A percentile compares a stretch with the other conserved stretches of the same genome.
Conservation (phyloP, 768 basidiomycete genomes). For the Floccularia luteovirens region DNA sequence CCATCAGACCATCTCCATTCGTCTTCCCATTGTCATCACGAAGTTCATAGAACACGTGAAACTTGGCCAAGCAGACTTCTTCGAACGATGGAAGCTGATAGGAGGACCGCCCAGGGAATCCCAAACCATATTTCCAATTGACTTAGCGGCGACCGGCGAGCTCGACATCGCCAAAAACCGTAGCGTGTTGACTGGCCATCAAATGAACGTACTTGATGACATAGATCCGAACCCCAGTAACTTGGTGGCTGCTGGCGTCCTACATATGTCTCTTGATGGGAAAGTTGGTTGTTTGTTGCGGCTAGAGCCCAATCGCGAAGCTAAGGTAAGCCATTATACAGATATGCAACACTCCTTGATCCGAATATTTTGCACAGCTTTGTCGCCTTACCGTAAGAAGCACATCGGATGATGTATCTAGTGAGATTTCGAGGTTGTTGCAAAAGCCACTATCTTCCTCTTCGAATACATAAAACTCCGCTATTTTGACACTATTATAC, state of each 20-base stretch:
- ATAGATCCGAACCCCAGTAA: conserved; percentile 96
- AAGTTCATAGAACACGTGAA: conserved; percentile 95
- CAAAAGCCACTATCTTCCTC: conserved; percentile 33
- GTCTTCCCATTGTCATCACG: conserved; percentile 79
- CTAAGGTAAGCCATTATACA: conserved; percentile 55
- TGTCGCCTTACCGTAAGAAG: conserved; percentile 92
- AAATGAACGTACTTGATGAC: conserved; percentile 68
- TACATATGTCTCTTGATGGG: conserved; percentile 86
- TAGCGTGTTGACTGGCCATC: conserved; percentile 72
- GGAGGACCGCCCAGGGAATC: conserved; percentile 93
- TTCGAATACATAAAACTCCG: neutral
- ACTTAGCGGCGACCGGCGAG: conserved; percentile 56
- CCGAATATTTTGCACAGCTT: conserved; percentile 41
- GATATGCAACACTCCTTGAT: neutral
- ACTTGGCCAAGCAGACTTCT: conserved; percentile 80
- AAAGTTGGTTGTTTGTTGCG: conserved; percentile 94
- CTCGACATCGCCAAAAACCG: conserved; percentile 69
- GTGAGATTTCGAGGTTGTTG: conserved; percentile 54
- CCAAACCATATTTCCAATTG: conserved; percentile 80
- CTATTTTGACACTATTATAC: neutral
- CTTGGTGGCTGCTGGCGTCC: conserved; percentile 89
- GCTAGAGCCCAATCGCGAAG: conserved; percentile 91
- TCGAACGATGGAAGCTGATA: conserved; percentile 97
- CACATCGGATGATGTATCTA: conserved; percentile 86
- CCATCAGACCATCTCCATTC: conserved; percentile 77